Base-by-base conservation (phyloP, 164 flowering plant genomes). In the Nymphaea colorata region DNA sequence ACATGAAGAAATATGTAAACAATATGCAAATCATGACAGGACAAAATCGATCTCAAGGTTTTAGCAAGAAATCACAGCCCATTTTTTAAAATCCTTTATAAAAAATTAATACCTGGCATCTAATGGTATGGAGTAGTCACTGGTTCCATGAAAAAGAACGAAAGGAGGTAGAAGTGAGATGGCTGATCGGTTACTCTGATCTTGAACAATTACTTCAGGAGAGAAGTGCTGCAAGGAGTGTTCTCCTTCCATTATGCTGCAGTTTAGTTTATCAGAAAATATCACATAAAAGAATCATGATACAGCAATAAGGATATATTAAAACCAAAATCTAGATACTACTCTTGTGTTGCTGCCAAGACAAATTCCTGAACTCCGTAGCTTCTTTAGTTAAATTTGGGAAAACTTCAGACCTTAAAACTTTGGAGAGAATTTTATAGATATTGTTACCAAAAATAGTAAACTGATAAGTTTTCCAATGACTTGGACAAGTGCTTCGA, bases 191-290 rank as follows among this genome's bases (percentile, higher is more conserved):
- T 55, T 62, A 47, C 70, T 78, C 60, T 83, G 84, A 25, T 91
- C 87, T 73, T 81, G 85, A 61, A 88, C 79, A 76, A 82, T 61
- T 65, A 84, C 64, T 82, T 89, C 97, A 16, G 97, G 98, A 69
- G 98, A 94, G 79, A 80, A 88, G 51, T 45, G 68, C 59, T 44
- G 65, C 69, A 93, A 77, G 12, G 87, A 86, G 68, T 86, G 70
- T 72, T 87, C 89, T 60, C 98, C 98, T 77, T 88, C 97, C 97
- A 93, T 93, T 71, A 93, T 91, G 84, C 98, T 93, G 87, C 14
- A 72, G 51, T 47, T 4, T 12, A 72, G 51, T 47, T 4, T 12
- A 47, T 47, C 55, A 47, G 60, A 14, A 18, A 61, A 71, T 41
- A 73, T 53, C 64, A 41, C 47, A 42, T 4, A 44, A 47, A 7